phyloP scores from a whole-genome alignment of 495 filamentous ascomycete genomes.

The Astrocystis sublimbata region DNA sequence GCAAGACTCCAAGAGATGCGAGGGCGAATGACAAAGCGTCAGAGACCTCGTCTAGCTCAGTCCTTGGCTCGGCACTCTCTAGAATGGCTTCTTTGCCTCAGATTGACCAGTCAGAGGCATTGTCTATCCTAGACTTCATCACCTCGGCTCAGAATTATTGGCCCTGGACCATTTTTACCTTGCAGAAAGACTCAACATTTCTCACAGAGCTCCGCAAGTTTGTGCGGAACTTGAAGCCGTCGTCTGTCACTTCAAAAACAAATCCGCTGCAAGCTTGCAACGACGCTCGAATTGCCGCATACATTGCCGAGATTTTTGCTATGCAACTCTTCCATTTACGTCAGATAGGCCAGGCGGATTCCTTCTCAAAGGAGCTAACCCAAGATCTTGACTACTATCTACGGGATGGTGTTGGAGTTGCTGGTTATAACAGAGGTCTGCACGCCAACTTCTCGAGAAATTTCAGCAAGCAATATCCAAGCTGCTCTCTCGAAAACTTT shows the following conservation, averaged over 20 bases:
- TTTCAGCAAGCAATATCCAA: slow-evolving; percentile 72
- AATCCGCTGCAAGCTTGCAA: slow-evolving; percentile 53
- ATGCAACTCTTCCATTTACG: slow-evolving; percentile 84
- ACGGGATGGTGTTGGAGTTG: slow-evolving; percentile 68
- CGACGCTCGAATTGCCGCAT: slow-evolving; percentile 72
- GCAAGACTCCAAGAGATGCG: slow-evolving; percentile 74
- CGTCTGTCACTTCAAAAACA: slow-evolving; percentile 46
- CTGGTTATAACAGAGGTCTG: slow-evolving; percentile 79
- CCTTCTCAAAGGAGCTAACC: slow-evolving; percentile 66
- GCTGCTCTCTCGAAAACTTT: slow-evolving; percentile 70
- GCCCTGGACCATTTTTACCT: slow-evolving; percentile 81
- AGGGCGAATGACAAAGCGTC: slow-evolving; percentile 56
- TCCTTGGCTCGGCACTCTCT: slow-evolving; percentile 75
- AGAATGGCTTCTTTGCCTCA: slow-evolving; percentile 67
- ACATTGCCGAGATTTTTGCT: slow-evolving; percentile 83
- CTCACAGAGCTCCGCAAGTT: slow-evolving; percentile 67
- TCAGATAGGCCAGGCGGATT: slow-evolving; percentile 64
- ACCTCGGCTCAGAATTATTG: slow-evolving; percentile 83
- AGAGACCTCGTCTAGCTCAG: slow-evolving; percentile 54
- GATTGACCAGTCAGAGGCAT: slow-evolving; percentile 58
- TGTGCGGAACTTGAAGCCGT: slow-evolving; percentile 60
- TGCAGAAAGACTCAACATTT: slow-evolving; percentile 73
- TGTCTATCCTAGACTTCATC: slow-evolving; percentile 83
- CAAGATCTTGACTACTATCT: slow-evolving; percentile 75
- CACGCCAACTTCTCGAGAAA: slow-evolving; percentile 84